Conservation (phyloP, 2,329 filamentous ascomycete species). For the Cladosporium sp. region DNA sequence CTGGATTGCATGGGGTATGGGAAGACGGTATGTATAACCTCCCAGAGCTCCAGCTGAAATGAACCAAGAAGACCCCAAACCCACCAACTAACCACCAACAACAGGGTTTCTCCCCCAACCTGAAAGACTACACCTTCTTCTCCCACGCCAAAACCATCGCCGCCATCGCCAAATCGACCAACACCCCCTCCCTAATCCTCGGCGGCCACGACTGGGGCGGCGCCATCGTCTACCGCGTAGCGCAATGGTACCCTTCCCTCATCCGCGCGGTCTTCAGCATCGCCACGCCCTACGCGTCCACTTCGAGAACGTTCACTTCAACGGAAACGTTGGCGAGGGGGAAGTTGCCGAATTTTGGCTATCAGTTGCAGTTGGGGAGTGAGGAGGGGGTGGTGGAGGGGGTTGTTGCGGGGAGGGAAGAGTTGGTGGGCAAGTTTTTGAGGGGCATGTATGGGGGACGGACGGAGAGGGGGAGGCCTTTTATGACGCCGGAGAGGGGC, state of each 20-base stretch:
- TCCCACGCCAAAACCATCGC: conserved; percentile 69
- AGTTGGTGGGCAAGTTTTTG: conserved; percentile 65
- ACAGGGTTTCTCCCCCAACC: conserved; percentile 22
- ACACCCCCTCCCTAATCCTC: conserved; percentile 61
- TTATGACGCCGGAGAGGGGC: conserved; percentile 59
- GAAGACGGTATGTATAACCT: conserved; percentile 51
- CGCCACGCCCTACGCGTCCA: conserved; percentile 64
- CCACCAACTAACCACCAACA: conserved; percentile 34
- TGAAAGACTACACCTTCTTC: conserved; percentile 65
- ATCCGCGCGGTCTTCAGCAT: conserved; percentile 72
- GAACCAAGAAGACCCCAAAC: not conserved
- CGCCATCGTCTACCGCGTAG: conserved; percentile 66
- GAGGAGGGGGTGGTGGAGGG: conserved; percentile 47
- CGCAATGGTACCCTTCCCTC: conserved; percentile 67
- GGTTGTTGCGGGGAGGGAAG: conserved; percentile 40
- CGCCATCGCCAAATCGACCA: conserved; percentile 59
- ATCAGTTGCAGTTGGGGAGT: conserved; percentile 72
- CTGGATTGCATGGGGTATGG: conserved; percentile 87
- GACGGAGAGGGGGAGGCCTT: conserved; percentile 50
- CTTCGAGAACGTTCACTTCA: conserved; percentile 23
- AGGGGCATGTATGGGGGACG: conserved; percentile 65
- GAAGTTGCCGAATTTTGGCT: conserved; percentile 64
- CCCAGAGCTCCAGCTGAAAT: not conserved
- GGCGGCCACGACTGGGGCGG: conserved; percentile 94
- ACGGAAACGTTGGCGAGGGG: not conserved